These are phyloP conservation scores for Mentha longifolia DNA, from an alignment of 257 asterid genomes.

Conservation along the genomic window DNA sequence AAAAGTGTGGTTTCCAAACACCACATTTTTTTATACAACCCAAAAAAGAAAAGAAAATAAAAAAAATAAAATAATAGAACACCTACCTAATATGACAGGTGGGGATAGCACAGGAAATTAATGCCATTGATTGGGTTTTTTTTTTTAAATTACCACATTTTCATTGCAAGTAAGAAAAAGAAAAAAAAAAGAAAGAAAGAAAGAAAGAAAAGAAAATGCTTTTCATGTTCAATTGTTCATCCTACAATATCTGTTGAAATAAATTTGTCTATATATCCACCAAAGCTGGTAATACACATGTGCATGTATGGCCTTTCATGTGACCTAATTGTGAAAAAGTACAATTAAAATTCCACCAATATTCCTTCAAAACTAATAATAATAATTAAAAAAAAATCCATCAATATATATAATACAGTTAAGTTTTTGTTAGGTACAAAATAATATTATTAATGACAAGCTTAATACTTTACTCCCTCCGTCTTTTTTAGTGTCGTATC, in stretches of 20 bases:
- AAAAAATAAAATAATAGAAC: too few relatives aligned
- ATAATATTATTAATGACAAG: too few relatives aligned
- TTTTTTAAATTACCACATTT: conserved; percentile 18
- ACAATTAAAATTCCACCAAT: background rate
- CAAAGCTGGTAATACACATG: background rate
- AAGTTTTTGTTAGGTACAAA: too few relatives aligned
- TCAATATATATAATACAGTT: background rate
- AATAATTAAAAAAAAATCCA: background rate
- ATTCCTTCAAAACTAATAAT: background rate
- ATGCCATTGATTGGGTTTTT: conserved; percentile 26
- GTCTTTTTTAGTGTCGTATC: too few relatives aligned
- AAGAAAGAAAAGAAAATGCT: background rate
- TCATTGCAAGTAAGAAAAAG: background rate
- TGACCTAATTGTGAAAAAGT: background rate
- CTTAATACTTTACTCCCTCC: too few relatives aligned
- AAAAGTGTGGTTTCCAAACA: conserved; percentile 37
- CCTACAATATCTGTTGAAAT: background rate
- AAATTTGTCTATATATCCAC: background rate
- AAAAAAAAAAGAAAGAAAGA: background rate
- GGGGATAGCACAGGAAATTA: conserved; percentile 39
- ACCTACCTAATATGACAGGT: conserved; percentile 44
- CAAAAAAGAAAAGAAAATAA: background rate
- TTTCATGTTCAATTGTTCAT: background rate
- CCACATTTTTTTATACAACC: conserved; percentile 26
- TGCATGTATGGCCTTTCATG: background rate